Base-by-base conservation (phyloP, 2,329 filamentous ascomycete genomes). In the Neospermospora avenae region DNA sequence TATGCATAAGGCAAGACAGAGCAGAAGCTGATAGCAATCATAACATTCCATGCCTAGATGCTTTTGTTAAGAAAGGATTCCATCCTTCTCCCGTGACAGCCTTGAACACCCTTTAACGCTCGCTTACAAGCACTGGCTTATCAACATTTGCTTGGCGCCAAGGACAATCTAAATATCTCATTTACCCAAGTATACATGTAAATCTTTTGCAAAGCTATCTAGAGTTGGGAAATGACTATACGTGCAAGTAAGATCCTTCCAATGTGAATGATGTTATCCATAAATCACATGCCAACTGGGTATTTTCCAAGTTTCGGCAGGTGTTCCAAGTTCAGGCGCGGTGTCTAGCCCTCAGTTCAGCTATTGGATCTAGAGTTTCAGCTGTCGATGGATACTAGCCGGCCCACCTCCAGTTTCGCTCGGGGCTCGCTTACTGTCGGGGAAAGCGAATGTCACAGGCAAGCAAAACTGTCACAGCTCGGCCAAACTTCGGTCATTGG, bases 281-380 rank as follows among this genome's bases (percentile, higher is more conserved):
- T n/a, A 25, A 11, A 39, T 39, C 49, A 53, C 53, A 55, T 45
- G 53, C 25, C 25, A 13, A 45, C 37, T 45, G 53, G 53, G 53
- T 20, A 45, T 41, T 28, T 45, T 45, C 39, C 22, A 45, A 45
- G 28, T 55, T 45, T 45, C 18, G 25, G 18, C 25, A 22, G 25
- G 16, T 24, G n/a, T 45, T 45, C 41, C 53, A 45, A 55, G 53
- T 45, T 55, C 53, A 35, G 13, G 41, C 25, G 24, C 24, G 14
- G 45, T 46, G 39, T 45, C 24, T 55, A 35, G 34, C 24, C 4
- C 22, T 6, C 18, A 20, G 22, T 20, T 4, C 53, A 55, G 28
- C 24, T n/a, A 35, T 22, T 35, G 53, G 39, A 18, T n/a, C 16
- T 13, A 1, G 20, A 25, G 41, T 18, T 55, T 55, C 53, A 55